phyloP scores from a whole-genome alignment of 352 stramenopile species.

The Pythium pyrilobum region DNA sequence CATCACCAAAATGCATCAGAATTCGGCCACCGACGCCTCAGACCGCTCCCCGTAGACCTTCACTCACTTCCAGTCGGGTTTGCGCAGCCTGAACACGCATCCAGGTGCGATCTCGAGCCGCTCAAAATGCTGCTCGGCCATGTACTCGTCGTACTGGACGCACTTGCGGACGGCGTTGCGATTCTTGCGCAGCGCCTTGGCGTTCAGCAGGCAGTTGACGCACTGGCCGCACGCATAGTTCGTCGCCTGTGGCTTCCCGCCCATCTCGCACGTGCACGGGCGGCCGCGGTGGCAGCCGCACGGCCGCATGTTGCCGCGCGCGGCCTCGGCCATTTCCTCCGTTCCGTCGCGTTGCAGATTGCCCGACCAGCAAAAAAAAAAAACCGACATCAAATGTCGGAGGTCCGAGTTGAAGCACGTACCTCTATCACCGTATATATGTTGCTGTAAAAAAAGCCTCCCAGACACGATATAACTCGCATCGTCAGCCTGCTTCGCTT shows the following conservation, averaged over 20 bases:
- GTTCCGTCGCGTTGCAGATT: neutral
- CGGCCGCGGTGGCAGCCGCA: slow-evolving; percentile 58
- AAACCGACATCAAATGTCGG: neutral
- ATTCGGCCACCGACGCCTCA: too few species aligned
- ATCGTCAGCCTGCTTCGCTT: neutral
- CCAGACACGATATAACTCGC: too few species aligned
- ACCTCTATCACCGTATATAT: neutral
- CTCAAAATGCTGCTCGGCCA: slow-evolving; percentile 36
- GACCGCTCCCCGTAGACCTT: neutral
- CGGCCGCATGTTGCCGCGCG: slow-evolving; percentile 45
- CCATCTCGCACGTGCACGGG: slow-evolving; percentile 60
- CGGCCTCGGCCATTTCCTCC: slow-evolving; percentile 19
- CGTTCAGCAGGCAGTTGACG: slow-evolving; percentile 60
- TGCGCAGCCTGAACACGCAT: slow-evolving; percentile 49
- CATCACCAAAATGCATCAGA: too few species aligned
- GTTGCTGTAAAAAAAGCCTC: neutral
- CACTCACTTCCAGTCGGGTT: slow-evolving; percentile 57
- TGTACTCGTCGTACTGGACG: slow-evolving; percentile 40
- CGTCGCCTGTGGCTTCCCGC: neutral
- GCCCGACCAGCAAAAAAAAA: too few species aligned
- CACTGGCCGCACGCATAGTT: slow-evolving; percentile 42
- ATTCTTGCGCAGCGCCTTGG: slow-evolving; percentile 15
- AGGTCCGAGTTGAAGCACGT: neutral
- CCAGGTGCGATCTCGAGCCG: slow-evolving; percentile 27
- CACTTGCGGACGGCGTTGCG: slow-evolving; percentile 26